These are phyloP conservation scores for Fusarium decemcellulare DNA, from an alignment of 2,329 filamentous ascomycete genomes.

Conservation along the genomic window DNA sequence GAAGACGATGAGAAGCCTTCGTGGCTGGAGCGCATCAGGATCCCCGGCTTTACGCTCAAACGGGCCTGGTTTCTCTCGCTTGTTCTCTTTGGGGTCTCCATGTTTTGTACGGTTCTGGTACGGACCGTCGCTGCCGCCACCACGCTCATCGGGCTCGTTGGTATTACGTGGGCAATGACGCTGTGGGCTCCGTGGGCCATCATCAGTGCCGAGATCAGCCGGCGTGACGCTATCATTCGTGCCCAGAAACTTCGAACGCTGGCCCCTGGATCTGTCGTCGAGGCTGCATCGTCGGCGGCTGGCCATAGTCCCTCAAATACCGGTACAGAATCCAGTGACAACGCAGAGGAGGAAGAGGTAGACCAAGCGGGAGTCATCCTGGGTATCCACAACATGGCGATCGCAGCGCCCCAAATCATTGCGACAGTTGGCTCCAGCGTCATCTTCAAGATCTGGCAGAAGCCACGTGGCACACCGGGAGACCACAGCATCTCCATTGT, in stretches of 20 bases:
- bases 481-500: slow-evolving; percentile 92
- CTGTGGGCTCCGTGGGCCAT: slow-evolving; percentile 97
- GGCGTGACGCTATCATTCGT: slow-evolving; percentile 75
- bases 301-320: slow-evolving; percentile 19
- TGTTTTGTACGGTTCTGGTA: slow-evolving; percentile 88
- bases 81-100: slow-evolving; percentile 84
- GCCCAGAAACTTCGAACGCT: slow-evolving; percentile 50
- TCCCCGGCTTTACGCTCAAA: slow-evolving; percentile 88
- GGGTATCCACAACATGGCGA: slow-evolving; percentile 95
- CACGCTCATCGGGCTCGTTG: slow-evolving; percentile 83
- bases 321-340: slow-evolving; percentile 31
- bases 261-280: slow-evolving; percentile 20
- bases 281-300: slow-evolving; percentile 28
- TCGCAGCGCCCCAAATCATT: slow-evolving; percentile 91
- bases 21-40: slow-evolving; percentile 75
- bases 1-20: slow-evolving; percentile 55
- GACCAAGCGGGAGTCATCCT: slow-evolving; percentile 92
- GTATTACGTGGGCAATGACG: slow-evolving; percentile 92
- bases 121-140: slow-evolving; percentile 80
- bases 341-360: slow-evolving; percentile 65
- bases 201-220: slow-evolving; percentile 92
- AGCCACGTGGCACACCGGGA: slow-evolving; percentile 85
- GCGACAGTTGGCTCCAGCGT: slow-evolving; percentile 87
- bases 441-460: slow-evolving; percentile 89
- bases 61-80: slow-evolving; percentile 90